Conservation (phyloP, 495 filamentous ascomycete genomes). For the Pseudotulostoma volvatum region DNA sequence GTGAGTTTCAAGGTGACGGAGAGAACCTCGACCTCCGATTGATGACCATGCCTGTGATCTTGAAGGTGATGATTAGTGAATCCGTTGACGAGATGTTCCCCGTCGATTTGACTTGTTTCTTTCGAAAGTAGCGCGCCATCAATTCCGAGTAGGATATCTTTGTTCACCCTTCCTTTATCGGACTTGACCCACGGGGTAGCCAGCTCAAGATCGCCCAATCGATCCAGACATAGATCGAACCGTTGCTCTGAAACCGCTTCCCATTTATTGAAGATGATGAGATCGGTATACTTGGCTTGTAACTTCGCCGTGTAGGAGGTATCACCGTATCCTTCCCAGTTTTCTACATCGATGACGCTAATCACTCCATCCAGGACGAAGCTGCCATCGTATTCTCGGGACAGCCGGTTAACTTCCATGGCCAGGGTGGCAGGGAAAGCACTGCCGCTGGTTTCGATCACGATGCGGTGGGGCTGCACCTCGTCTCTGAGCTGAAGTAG, state of each 20-base stretch:
- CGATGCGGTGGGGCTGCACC: constrained; percentile 59
- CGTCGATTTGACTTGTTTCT: constrained; percentile 20
- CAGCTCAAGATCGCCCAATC: constrained; percentile 72
- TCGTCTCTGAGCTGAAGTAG: constrained; percentile 49
- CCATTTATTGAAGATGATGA: constrained; percentile 95
- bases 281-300: constrained; percentile 78
- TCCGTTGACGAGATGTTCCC: constrained; percentile 11
- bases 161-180: constrained; percentile 55
- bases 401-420: constrained; percentile 81
- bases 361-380: constrained; percentile 83
- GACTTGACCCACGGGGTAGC: constrained; percentile 62
- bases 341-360: constrained; percentile 88
- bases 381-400: constrained; percentile 33
- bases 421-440: constrained; percentile 82
- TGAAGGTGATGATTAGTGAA: constrained; percentile 20
- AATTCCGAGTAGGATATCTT: constrained; percentile 68
- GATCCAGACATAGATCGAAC: constrained; percentile 69
- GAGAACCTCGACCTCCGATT: constrained; percentile 80
- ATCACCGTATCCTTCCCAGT: constrained; percentile 91
- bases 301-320: constrained; percentile 74
- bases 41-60: constrained; percentile 38
- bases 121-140: constrained; percentile 61
- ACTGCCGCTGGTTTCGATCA: constrained; percentile 80
- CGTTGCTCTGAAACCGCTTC: constrained; percentile 51
- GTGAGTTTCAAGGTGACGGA: constrained; percentile 45